Conservation (phyloP, 2,329 filamentous ascomycete species). For the Gliomastix tumulicola region DNA sequence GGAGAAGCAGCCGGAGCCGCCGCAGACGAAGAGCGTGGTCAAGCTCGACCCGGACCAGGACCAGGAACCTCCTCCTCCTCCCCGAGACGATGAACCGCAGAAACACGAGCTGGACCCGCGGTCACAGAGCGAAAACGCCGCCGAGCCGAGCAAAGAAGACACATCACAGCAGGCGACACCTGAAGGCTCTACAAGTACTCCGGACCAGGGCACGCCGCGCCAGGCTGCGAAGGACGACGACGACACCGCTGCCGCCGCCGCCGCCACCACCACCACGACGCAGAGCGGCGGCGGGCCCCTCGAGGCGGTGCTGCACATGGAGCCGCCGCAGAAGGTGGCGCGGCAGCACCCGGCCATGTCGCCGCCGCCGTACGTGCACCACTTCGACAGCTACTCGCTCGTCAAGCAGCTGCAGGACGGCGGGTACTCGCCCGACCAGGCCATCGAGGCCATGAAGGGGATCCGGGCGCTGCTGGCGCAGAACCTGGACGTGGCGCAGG, state of each 20-base stretch:
- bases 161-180: no score
- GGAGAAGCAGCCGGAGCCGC: slow-evolving; percentile 5
- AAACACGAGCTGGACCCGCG: no score
- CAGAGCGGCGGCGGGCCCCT: slow-evolving; percentile 34
- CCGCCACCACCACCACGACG: no score
- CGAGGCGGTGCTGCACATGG: slow-evolving; percentile 42
- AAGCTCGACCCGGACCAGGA: background rate
- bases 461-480: slow-evolving; percentile 69
- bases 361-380: slow-evolving; percentile 79
- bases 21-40: slow-evolving; percentile 4
- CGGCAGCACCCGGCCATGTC: slow-evolving; percentile 57
- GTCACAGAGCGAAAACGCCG: no score
- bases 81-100: no score
- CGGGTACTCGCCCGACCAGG: slow-evolving; percentile 68
- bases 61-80: no score
- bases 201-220: no score
- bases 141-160: no score
- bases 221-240: slow-evolving; percentile 24
- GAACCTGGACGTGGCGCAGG: slow-evolving; percentile 75
- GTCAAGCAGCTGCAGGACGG: slow-evolving; percentile 73
- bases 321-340: slow-evolving; percentile 28
- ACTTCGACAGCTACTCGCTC: slow-evolving; percentile 91
- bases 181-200: no score
- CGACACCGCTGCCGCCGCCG: no score
- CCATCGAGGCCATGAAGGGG: slow-evolving; percentile 86